Evolutionary conservation across 2,329 filamentous ascomycete species (phyloP), one percentile per base, ranked within the genome.

Genomic region (Fusarium brevicatenulatum): DNA sequence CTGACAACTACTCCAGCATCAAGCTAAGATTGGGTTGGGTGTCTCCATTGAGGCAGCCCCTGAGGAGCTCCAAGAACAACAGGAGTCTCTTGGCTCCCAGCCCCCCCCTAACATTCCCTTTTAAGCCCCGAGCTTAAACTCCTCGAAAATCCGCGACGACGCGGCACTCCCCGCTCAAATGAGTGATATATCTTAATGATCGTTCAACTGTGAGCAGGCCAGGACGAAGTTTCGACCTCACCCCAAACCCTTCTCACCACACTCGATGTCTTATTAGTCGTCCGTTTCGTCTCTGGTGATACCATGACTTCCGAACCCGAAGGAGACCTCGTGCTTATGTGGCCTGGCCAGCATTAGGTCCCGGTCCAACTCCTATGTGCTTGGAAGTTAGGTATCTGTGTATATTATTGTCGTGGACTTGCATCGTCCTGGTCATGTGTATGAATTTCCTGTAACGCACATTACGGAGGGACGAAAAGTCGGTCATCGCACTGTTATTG

Each of bases 11-110:
- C 30, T 62, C 58, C 78, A 99, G 96, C 94, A 96, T 91, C 90
- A 93, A 86, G 94, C 95, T 77, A 98, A 98, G 88, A 90, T 98
- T 78, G 96, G 96, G 77, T 89, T 99, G 73, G 95, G 94, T 70
- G 94, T 99, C 78, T 97, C 95, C 53, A 94, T 97, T 76, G 95
- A 97, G 86, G 90, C 93, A 58, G 91, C 91, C 56, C 89, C 91
- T 63, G 95, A 97, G 82, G 94, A 97, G 82, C 86, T 97, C 76
- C 93, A 96, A 87, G 92, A 95, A 83, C 92, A 95, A 84, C 92
- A 95, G 83, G 92, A 94, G 82, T 81, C 83, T 68, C 78, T 88
- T 54, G 87, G 87, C 65, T 83, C 85, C 64, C 86, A 88, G 77
- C 74, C 79, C 56, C 80, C 82, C 56, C 82, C 87, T 73, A 90